phyloP scores from a whole-genome alignment of 305 asterid species.

The Fraxinus greggii region DNA sequence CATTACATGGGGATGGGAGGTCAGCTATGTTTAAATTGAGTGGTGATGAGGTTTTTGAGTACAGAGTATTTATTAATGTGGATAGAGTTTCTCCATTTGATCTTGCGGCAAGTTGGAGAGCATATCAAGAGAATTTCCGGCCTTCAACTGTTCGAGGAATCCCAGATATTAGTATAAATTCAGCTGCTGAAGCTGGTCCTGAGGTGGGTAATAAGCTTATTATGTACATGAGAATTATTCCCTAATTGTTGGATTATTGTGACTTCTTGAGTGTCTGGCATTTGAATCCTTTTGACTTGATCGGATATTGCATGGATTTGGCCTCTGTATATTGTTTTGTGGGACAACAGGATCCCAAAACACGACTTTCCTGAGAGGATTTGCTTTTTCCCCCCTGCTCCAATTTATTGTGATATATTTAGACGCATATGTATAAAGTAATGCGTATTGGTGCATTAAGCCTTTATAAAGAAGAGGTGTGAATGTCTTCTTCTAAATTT shows the following conservation, averaged over 20 bases:
- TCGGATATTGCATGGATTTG: not conserved
- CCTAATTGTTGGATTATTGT: not conserved
- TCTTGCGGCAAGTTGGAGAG: slow-evolving; percentile 99
- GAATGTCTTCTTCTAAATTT: not conserved
- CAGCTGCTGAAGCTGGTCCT: slow-evolving; percentile 43
- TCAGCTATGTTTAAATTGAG: slow-evolving; percentile 63
- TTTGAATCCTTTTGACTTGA: slow-evolving; percentile 1
- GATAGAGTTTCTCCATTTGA: slow-evolving; percentile 93
- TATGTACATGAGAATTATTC: not conserved
- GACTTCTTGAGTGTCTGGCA: slow-evolving; percentile 2
- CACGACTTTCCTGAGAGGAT: not conserved
- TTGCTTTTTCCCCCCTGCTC: not conserved
- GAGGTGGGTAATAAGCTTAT: slow-evolving; percentile 46
- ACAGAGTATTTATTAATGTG: slow-evolving; percentile 70
- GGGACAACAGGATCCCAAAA: not conserved
- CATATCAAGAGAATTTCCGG: slow-evolving; percentile 84
- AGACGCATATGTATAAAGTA: not conserved
- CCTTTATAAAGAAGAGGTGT: not conserved
- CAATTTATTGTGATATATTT: not conserved
- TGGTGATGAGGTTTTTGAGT: slow-evolving; percentile 68
- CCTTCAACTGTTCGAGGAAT: slow-evolving; percentile 94
- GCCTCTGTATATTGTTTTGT: not conserved
- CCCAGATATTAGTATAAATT: slow-evolving; percentile 82
- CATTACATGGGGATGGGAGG: slow-evolving; percentile 70
- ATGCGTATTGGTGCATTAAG: not conserved